Conservation (phyloP, 306 rosid genomes). For the Prunus mume region DNA sequence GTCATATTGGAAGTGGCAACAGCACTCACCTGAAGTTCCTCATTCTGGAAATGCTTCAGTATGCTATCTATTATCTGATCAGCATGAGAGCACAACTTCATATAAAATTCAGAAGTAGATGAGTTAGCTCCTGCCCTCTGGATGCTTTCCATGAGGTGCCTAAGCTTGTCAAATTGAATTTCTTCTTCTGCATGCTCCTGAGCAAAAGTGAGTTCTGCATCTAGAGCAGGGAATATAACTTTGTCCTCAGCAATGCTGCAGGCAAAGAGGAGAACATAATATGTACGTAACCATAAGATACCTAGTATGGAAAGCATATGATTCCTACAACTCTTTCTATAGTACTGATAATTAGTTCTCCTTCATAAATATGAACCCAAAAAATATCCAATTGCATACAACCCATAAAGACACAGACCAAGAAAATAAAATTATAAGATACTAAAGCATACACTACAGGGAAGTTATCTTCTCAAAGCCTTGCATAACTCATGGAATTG, state of each 20-base stretch:
- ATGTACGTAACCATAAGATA: not conserved
- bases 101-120: conserved; percentile 61
- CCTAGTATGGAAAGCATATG: not conserved
- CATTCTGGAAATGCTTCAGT: conserved; percentile 74
- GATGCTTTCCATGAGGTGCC: conserved; percentile 72
- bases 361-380: not conserved
- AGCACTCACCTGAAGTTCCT: conserved; percentile 83
- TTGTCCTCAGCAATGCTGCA: conserved; percentile 92
- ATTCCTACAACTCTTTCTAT: not conserved
- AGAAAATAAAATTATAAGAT: not conserved
- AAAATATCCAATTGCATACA: not conserved
- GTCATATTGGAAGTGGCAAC: conserved; percentile 15
- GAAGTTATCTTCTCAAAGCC: not conserved
- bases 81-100: conserved; percentile 77
- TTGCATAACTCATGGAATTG: not conserved
- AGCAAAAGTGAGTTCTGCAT: conserved; percentile 66
- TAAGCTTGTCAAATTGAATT: conserved; percentile 79
- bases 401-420: not conserved
- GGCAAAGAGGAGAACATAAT: conserved; percentile 16
- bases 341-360: not conserved
- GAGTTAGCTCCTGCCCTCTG: conserved; percentile 78
- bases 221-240: conserved; percentile 89
- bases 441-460: conserved; percentile 1
- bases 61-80: conserved; percentile 83
- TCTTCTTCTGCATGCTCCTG: conserved; percentile 87